phyloP scores from a whole-genome alignment of 768 basidiomycete species.

The Suillus hirtellus region DNA sequence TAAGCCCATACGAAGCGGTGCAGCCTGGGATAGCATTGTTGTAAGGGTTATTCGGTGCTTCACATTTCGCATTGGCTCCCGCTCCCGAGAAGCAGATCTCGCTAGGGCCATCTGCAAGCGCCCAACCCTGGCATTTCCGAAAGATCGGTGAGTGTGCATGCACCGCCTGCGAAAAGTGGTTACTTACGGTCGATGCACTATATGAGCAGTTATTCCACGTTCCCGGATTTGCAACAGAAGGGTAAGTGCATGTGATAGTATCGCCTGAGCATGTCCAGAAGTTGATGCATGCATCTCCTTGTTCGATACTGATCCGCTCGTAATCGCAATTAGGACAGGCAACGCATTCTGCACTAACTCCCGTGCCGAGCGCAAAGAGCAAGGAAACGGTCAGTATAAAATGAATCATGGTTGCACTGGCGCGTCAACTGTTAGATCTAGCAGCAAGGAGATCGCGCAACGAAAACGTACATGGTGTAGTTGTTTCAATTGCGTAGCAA shows the following conservation, averaged over 20 bases:
- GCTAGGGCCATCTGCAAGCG: background rate
- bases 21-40: background rate
- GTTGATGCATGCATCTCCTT: slow-evolving; percentile 3
- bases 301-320: background rate
- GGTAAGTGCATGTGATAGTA: background rate
- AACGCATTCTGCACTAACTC: background rate
- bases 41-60: background rate
- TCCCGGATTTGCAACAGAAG: slow-evolving; percentile 6
- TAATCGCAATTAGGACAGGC: slow-evolving; percentile 6
- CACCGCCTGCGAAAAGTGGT: too few relatives aligned
- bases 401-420: background rate
- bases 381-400: background rate
- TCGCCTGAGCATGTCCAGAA: slow-evolving; percentile 5
- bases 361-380: background rate
- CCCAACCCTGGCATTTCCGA: background rate
- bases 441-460: too few relatives aligned
- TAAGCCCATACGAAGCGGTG: slow-evolving; percentile 3
- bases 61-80: background rate
- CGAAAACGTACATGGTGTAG: background rate
- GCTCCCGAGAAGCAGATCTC: background rate
- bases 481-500: background rate
- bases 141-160: background rate
- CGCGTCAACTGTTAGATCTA: background rate
- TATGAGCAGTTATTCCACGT: background rate
- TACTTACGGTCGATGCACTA: background rate